Conservation (phyloP, 371 early-diverging fungal genomes). For the Mortierella sp. region DNA sequence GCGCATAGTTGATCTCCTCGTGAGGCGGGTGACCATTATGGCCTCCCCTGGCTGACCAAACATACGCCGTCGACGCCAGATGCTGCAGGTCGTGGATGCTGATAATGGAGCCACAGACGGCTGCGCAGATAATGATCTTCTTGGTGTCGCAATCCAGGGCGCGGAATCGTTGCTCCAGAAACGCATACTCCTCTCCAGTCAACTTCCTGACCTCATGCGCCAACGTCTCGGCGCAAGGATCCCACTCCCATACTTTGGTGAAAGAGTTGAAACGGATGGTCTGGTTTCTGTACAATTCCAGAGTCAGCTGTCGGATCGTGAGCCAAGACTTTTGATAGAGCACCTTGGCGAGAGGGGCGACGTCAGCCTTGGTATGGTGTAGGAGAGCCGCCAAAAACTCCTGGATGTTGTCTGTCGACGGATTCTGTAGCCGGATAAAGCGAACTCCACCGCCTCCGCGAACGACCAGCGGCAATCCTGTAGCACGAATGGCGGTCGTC, state of each 20-base stretch:
- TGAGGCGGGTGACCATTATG: neutral
- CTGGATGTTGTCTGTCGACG: constrained; percentile 31
- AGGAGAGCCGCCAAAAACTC: constrained; percentile 39
- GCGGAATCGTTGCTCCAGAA: constrained; percentile 33
- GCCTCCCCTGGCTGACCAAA: constrained; percentile 4
- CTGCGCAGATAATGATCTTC: constrained; percentile 48
- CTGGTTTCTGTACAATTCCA: constrained; percentile 46
- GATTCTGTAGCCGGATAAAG: constrained; percentile 42
- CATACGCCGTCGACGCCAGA: constrained; percentile 36
- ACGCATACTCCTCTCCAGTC: constrained; percentile 49
- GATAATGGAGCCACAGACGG: constrained; percentile 44
- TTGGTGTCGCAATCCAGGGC: constrained; percentile 46
- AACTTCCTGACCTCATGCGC: constrained; percentile 36
- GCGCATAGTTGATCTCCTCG: neutral
- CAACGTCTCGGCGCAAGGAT: constrained; percentile 26
- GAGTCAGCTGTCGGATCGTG: constrained; percentile 44
- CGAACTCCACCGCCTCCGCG: constrained; percentile 55
- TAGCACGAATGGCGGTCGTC: constrained; percentile 26
- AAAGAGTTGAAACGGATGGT: constrained; percentile 34
- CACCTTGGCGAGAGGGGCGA: constrained; percentile 34
- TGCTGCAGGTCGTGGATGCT: constrained; percentile 36
- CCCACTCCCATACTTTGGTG: constrained; percentile 44
- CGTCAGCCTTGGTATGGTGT: constrained; percentile 31
- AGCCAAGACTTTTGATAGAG: constrained; percentile 44
- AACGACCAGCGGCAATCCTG: constrained; percentile 32